Evolutionary conservation across 192 early-diverging fungal genomes (phyloP).

Genomic region (Dimargaris xerosporica): DNA sequence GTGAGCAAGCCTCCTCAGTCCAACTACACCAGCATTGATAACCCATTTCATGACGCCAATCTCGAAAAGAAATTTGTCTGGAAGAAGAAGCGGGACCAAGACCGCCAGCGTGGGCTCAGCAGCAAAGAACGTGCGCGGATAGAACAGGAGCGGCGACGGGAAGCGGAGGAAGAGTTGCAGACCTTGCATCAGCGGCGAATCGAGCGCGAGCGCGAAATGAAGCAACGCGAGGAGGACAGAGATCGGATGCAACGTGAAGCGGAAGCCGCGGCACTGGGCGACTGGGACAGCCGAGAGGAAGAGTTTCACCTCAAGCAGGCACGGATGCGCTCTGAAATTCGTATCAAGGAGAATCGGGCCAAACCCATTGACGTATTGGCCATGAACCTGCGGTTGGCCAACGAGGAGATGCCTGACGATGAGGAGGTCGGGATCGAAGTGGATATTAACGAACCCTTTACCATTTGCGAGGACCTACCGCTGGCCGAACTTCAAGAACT

Average conservation of each 20-base stretch:
- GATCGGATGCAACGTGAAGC: constrained; percentile 61
- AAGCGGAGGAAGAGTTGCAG: constrained; percentile 62
- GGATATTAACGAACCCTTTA: constrained; percentile 78
- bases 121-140: constrained; percentile 35
- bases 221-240: constrained; percentile 67
- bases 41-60: constrained; percentile 67
- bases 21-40: constrained; percentile 53
- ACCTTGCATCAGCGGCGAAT: constrained; percentile 63
- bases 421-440: constrained; percentile 67
- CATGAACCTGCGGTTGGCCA: constrained; percentile 70
- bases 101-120: constrained; percentile 48
- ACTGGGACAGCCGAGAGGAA: constrained; percentile 89
- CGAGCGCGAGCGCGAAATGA: constrained; percentile 67
- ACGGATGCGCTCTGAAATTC: constrained; percentile 79
- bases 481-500: constrained; percentile 61
- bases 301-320: constrained; percentile 88
- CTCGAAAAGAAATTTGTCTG: constrained; percentile 81
- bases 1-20: constrained; percentile 12
- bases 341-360: constrained; percentile 71
- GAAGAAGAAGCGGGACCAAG: constrained; percentile 82
- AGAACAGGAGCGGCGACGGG: constrained; percentile 35
- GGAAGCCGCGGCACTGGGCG: constrained; percentile 79
- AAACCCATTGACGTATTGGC: constrained; percentile 89
- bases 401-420: constrained; percentile 48
- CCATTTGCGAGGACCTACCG: constrained; percentile 49